Conservation (phyloP, 139 green algal species). For the Chlorella vulgaris region DNA sequence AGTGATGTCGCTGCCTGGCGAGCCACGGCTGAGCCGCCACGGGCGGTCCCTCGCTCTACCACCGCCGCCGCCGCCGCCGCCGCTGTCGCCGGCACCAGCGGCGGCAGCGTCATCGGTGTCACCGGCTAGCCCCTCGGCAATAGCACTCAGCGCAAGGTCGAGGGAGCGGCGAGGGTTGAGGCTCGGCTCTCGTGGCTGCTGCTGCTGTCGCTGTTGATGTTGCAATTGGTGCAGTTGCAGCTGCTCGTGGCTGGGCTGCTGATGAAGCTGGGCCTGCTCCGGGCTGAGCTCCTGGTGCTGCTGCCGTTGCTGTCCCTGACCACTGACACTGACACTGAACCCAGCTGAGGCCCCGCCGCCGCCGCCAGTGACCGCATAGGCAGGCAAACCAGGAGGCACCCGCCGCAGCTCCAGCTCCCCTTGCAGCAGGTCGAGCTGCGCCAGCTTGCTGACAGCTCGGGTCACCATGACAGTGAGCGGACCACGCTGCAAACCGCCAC, state of each 20-base stretch:
- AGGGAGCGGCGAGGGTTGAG: slow-evolving; percentile 6
- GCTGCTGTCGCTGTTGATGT: background rate
- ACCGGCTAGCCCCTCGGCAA: background rate
- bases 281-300: background rate
- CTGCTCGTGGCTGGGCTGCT: too few species aligned
- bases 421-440: slow-evolving; percentile 18
- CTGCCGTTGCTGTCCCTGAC: background rate
- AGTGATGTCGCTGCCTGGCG: background rate
- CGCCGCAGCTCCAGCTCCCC: slow-evolving; percentile 17
- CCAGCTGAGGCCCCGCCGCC: background rate
- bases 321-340: background rate
- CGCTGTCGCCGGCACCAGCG: background rate
- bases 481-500: background rate
- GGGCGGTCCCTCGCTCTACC: background rate
- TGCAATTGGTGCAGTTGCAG: background rate
- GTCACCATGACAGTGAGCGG: slow-evolving; percentile 16
- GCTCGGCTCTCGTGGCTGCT: background rate
- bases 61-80: background rate
- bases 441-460: slow-evolving; percentile 19
- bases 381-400: background rate
- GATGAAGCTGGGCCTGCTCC: background rate
- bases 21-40: background rate
- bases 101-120: background rate
- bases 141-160: background rate
- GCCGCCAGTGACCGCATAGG: background rate